Percentiles rank a stretch among this genome's conserved stretches.
phyloP scores from a whole-genome alignment of 768 basidiomycete genomes.

The Kwoniella sp. region DNA sequence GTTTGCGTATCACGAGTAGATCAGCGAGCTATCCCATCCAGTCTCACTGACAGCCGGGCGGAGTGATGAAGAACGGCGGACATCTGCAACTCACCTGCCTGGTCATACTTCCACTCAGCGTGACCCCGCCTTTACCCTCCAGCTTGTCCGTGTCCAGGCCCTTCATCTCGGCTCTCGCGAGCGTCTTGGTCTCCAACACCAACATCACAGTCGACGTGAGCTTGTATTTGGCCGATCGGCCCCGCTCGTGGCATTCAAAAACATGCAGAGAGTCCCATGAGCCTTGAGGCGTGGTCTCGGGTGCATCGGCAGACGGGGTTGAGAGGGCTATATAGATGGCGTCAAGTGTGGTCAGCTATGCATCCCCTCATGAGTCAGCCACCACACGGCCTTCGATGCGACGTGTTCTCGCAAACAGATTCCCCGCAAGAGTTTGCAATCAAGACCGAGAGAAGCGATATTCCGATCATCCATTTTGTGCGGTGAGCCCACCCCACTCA shows the following conservation, averaged over 20 bases:
- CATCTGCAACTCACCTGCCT: slow-evolving; percentile 69
- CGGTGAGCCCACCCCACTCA: slow-evolving; percentile 58
- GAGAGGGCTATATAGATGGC: slow-evolving; percentile 21
- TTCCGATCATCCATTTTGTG: too few relatives aligned
- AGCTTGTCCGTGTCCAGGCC: slow-evolving; percentile 58
- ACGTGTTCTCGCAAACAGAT: too few relatives aligned
- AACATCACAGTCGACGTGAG: slow-evolving; percentile 97
- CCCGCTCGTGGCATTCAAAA: slow-evolving; percentile 90
- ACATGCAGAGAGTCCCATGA: slow-evolving; percentile 99
- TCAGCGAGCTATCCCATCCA: slow-evolving; percentile 19
- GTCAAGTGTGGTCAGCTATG: neutral
- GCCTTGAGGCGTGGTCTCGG: slow-evolving; percentile 60
- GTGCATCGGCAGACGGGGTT: slow-evolving; percentile 18
- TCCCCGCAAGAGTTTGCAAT: too few relatives aligned
- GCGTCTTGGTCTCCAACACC: slow-evolving; percentile 67
- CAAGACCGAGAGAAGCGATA: too few relatives aligned
- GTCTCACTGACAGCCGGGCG: neutral
- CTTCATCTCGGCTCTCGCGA: slow-evolving; percentile 46
- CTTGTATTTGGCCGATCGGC: slow-evolving; percentile 92
- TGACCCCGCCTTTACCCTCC: slow-evolving; percentile 68
- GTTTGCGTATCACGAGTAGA: too few relatives aligned
- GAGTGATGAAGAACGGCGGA: too few relatives aligned
- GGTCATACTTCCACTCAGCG: slow-evolving; percentile 94
- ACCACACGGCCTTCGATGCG: neutral
- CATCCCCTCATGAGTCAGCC: neutral